These are phyloP conservation scores for Hippophae rhamnoides DNA, from an alignment of 306 rosid genomes.

Conservation along the genomic window DNA sequence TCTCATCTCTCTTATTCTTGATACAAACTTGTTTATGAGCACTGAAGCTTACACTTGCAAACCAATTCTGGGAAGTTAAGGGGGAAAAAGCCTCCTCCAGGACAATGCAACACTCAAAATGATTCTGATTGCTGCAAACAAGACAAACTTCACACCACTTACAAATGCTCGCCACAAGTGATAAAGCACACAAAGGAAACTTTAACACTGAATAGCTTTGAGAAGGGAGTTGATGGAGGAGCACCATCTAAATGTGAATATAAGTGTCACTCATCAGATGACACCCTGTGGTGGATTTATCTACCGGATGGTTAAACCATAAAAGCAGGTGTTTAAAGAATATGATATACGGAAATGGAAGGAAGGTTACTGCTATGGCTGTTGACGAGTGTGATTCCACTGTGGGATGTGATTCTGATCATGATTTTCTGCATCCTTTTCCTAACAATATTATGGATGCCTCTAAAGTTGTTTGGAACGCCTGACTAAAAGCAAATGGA, in stretches of 20 bases:
- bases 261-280: background rate
- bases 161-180: background rate
- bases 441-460: slow-evolving; percentile 1
- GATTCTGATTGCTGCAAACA: background rate
- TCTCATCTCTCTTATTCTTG: background rate
- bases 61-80: background rate
- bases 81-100: background rate
- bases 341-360: background rate
- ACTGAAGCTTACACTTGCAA: background rate
- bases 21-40: background rate
- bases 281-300: background rate
- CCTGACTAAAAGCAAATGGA: no score
- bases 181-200: background rate
- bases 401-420: background rate
- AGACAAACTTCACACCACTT: background rate
- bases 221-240: background rate
- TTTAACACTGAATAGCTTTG: background rate
- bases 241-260: background rate
- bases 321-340: background rate
- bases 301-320: background rate
- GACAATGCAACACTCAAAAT: background rate
- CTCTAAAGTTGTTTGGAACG: background rate
- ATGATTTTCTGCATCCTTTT: background rate
- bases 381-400: background rate
- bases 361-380: background rate